phyloP scores from a whole-genome alignment of 1,139 yeast species.

The Pichia sp. region DNA sequence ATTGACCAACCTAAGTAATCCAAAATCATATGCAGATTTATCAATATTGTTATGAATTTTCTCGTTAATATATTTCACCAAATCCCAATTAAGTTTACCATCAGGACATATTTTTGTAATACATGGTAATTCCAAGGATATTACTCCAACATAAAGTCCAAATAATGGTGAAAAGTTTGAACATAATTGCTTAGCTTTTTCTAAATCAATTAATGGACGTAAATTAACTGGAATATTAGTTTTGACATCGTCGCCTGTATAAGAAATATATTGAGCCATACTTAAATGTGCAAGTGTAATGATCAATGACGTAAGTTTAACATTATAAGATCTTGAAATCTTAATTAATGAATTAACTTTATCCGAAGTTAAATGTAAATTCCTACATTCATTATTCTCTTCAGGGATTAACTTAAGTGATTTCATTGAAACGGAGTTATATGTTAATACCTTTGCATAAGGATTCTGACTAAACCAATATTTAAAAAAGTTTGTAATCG shows the following conservation, averaged over 20 bases:
- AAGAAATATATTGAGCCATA: neutral
- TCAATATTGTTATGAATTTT: conserved; percentile 2
- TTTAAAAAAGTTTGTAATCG: conserved; percentile 1
- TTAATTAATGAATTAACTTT: neutral
- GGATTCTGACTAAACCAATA: conserved; percentile 7
- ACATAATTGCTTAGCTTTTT: neutral
- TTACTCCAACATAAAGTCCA: conserved; percentile 12
- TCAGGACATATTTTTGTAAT: conserved; percentile 6
- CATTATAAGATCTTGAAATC: conserved; percentile 5
- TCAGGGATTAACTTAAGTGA: neutral
- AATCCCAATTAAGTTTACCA: conserved; percentile 10
- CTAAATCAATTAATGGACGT: conserved; percentile 11
- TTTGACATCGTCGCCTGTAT: conserved; percentile 10
- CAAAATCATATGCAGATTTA: neutral
- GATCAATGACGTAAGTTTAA: conserved; percentile 22
- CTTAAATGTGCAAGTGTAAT: conserved; percentile 5
- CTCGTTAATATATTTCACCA: conserved; percentile 2
- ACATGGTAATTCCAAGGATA: conserved; percentile 8
- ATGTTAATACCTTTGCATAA: conserved; percentile 4
- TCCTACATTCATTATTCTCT: neutral
- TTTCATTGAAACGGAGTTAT: neutral
- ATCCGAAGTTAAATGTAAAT: neutral
- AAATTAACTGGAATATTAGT: conserved; percentile 17
- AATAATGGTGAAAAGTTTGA: conserved; percentile 8
- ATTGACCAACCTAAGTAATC: conserved; percentile 1